Conservation (phyloP, 345 rosid genomes). For the Brassica juncea region DNA sequence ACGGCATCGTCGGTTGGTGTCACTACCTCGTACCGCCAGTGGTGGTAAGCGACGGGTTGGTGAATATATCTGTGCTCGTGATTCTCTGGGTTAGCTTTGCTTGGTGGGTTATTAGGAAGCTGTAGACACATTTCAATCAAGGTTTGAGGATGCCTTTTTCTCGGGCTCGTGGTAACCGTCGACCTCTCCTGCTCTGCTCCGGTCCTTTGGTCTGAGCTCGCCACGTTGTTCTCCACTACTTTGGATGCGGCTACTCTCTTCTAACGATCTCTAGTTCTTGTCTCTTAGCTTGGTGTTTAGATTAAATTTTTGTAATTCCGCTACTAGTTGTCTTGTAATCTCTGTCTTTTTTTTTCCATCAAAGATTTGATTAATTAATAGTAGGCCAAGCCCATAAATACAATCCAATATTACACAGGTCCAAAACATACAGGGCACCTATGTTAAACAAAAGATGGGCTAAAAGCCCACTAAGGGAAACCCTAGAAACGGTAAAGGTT, state of each 20-base stretch:
- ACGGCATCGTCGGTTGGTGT: background rate
- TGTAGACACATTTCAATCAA: background rate
- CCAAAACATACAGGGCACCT: too few species aligned
- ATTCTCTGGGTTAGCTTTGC: background rate
- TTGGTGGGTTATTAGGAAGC: background rate
- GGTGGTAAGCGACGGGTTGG: background rate
- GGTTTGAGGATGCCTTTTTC: background rate
- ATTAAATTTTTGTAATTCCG: background rate
- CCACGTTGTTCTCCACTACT: background rate
- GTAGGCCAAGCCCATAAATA: too few species aligned
- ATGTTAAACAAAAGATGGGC: too few species aligned
- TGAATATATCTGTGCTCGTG: background rate
- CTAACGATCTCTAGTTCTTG: background rate
- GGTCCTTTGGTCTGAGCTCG: background rate
- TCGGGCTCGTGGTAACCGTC: background rate
- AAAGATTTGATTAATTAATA: too few species aligned
- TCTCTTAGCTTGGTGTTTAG: background rate
- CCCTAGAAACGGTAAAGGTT: too few species aligned
- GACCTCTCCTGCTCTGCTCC: background rate
- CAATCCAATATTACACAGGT: too few species aligned
- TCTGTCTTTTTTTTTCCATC: background rate
- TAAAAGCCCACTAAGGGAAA: too few species aligned
- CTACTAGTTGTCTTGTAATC: background rate
- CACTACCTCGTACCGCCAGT: background rate
- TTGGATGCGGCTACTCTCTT: background rate